phyloP scores from a whole-genome alignment of 139 green algal species.

The Coccomyxa sp. region DNA sequence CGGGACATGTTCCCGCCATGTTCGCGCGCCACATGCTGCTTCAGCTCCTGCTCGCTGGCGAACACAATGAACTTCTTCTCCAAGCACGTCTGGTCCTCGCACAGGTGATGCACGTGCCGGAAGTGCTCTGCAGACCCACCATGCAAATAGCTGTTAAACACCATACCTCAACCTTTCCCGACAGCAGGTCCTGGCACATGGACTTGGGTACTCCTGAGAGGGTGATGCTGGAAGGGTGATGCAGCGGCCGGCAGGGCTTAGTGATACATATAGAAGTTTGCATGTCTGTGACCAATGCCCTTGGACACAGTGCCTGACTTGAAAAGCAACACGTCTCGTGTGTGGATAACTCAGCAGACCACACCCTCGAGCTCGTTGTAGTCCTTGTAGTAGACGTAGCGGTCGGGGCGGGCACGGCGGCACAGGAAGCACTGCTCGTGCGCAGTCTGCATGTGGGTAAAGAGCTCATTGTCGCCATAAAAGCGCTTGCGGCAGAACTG shows the following conservation, averaged over 20 bases:
- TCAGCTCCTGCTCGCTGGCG: slow-evolving; percentile 69
- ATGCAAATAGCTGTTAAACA: not conserved
- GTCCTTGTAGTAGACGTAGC: slow-evolving; percentile 89
- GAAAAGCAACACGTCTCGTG: too few species aligned
- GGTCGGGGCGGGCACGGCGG: slow-evolving; percentile 52
- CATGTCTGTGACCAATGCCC: too few species aligned
- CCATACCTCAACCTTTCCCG: not conserved
- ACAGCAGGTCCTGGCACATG: not conserved
- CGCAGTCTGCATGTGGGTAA: slow-evolving; percentile 81
- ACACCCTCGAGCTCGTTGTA: slow-evolving; percentile 74
- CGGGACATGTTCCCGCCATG: slow-evolving; percentile 66
- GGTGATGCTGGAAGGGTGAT: too few species aligned
- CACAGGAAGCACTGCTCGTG: slow-evolving; percentile 93
- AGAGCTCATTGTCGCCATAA: slow-evolving; percentile 87
- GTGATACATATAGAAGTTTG: too few species aligned
- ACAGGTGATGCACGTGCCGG: slow-evolving; percentile 70
- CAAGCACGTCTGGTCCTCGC: slow-evolving; percentile 77
- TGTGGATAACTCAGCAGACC: too few species aligned
- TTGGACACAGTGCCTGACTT: too few species aligned
- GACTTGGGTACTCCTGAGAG: too few species aligned
- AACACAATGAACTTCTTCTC: slow-evolving; percentile 93
- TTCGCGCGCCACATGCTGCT: slow-evolving; percentile 65
- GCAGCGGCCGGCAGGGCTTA: too few species aligned
- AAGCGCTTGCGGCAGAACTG: slow-evolving; percentile 78
- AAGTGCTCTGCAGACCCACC: slow-evolving; percentile 71